These are phyloP conservation scores for Xylariaceae sp. DNA, from an alignment of 2,329 filamentous ascomycete species.

Conservation along the genomic window DNA sequence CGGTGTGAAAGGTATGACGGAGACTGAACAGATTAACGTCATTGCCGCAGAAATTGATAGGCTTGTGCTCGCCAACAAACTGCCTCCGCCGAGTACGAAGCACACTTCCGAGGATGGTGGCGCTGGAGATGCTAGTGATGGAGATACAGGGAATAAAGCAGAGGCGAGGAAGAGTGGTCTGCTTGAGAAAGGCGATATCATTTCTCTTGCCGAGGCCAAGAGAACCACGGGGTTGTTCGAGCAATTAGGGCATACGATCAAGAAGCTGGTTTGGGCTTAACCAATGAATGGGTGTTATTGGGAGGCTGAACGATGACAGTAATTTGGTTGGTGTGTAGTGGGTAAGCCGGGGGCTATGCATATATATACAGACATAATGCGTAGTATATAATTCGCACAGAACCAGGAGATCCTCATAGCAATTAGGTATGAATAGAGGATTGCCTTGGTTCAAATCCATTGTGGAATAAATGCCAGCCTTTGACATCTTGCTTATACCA, in stretches of 20 bases:
- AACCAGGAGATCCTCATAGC: too few relatives aligned
- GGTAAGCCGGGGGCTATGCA: constrained; percentile 22
- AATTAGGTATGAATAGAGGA: too few relatives aligned
- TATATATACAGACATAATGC: too few relatives aligned
- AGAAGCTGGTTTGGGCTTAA: constrained; percentile 87
- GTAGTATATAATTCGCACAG: too few relatives aligned
- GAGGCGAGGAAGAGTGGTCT: constrained; percentile 35
- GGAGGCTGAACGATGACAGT: background rate
- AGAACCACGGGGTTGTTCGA: constrained; percentile 86
- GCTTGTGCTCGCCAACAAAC: constrained; percentile 59
- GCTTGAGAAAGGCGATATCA: constrained; percentile 71
- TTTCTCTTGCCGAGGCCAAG: constrained; percentile 83
- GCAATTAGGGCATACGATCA: constrained; percentile 85
- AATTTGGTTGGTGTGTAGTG: constrained; percentile 1
- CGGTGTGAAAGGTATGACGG: constrained; percentile 53
- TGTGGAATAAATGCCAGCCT: too few relatives aligned
- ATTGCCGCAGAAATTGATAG: constrained; percentile 81
- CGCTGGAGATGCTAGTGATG: constrained; percentile 27
- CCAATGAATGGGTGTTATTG: background rate
- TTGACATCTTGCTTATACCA: too few relatives aligned
- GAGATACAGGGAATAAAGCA: too few relatives aligned
- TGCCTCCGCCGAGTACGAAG: constrained; percentile 34
- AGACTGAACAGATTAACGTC: constrained; percentile 61
- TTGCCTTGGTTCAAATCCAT: too few relatives aligned
- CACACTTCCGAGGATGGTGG: constrained; percentile 26